Evolutionary conservation across 176 grass and related monocot species (phyloP).

Genomic region (Metroxylon sagu): DNA sequence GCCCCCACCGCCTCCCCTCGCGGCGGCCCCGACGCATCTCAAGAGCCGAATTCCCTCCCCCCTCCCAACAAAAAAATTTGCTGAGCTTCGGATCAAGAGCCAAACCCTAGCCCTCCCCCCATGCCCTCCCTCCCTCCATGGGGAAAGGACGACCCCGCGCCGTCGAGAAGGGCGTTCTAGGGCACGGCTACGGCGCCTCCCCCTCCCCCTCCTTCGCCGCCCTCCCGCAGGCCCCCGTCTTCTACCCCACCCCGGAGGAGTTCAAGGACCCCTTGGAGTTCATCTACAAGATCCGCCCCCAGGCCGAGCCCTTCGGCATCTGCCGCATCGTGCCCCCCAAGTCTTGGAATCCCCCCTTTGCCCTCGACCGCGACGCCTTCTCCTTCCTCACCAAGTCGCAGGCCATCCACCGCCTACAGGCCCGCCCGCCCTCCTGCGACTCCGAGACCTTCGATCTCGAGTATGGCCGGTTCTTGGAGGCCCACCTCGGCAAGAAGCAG

Average conservation of each 20-base stretch:
- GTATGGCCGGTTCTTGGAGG: constrained; percentile 51
- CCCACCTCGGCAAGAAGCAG: constrained; percentile 12
- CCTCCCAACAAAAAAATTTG: too few species aligned
- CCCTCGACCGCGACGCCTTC: constrained; percentile 36
- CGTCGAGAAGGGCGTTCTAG: constrained; percentile 19
- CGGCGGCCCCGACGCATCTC: too few species aligned
- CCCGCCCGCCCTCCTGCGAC: constrained; percentile 68
- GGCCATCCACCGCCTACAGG: constrained; percentile 73
- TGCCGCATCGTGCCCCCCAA: constrained; percentile 81
- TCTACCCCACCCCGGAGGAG: constrained; percentile 72
- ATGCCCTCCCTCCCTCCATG: constrained; percentile 11
- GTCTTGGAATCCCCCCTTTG: constrained; percentile 58
- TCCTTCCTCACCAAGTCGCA: constrained; percentile 75
- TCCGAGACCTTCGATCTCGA: constrained; percentile 77
- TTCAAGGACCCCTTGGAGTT: constrained; percentile 72
- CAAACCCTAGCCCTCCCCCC: background rate
- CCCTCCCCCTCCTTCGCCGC: background rate
- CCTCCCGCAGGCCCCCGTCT: constrained; percentile 52
- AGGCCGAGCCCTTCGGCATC: constrained; percentile 76
- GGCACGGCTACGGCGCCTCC: constrained; percentile 4
- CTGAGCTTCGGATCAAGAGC: too few species aligned
- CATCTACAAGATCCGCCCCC: constrained; percentile 46
- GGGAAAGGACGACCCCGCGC: constrained; percentile 24
- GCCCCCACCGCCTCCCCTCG: too few species aligned
- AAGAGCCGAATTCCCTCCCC: too few species aligned